Base-by-base conservation (phyloP, 2,329 filamentous ascomycete genomes). In the Mycosphaerelloides madeirae region DNA sequence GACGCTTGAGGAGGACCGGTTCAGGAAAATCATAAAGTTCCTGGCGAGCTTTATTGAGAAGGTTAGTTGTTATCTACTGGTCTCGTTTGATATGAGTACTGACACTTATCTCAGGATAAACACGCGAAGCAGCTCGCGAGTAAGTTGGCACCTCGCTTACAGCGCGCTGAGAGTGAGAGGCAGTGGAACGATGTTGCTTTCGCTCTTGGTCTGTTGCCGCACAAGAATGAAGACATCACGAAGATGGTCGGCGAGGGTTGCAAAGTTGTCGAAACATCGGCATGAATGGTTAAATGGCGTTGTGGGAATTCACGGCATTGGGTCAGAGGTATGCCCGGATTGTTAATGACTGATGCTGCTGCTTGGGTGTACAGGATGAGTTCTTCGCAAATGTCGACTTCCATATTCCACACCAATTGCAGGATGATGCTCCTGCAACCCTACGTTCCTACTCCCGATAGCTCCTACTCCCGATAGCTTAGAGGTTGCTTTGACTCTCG, bases 111-210 rank as follows among this genome's bases (percentile, higher is more conserved):
- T 35, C 54, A 95, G 90, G 93, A 98, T 68, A 96, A 96, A 72
- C 93, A 98, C 62, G 90, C 93, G 38, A 93, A 89, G 60, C 91
- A 98, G 65, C 77, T 98, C 20, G 84, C 93, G 0, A 85, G 91
- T 50, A 98, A 98, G 68, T 75, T 98, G 49, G 90, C 93, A 1
- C 89, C 90, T 4, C 79, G 93, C 54, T 76, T 98, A 34, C 75
- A 79, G 1, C 79, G 91, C 36, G 96, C 90, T 61, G 90, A 96
- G 63, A 95, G 79, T 37, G 91, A 98, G 70, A 77, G 90, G 52
- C 90, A 97, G 65, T 98, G 93, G 93, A 95, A 91, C 63, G 93
- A 98, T 68, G 90, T 97, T 33, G 87, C 91, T 0, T 98, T 89
- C 71, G 90, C 90, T 3, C 70, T 98, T 48, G 88, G 88, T 2